Percentiles rank a stretch among this genome's conserved stretches.
phyloP scores from a whole-genome alignment of 805 yeast genomes.

The Cephaloascus fragrans region DNA sequence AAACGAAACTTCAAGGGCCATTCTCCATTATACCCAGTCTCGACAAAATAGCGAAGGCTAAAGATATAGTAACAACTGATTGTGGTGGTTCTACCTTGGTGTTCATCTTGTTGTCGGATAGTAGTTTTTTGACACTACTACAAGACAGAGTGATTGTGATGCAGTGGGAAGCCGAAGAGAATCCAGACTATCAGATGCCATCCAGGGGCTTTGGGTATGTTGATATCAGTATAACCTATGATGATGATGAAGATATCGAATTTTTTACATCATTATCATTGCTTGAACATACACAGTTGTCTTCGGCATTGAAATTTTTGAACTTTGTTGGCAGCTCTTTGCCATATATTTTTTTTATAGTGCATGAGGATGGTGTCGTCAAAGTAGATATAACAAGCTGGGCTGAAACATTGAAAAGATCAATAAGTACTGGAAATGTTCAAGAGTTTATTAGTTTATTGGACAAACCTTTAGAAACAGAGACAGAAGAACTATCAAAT shows the following conservation, averaged over 20 bases:
- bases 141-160: constrained; percentile 21
- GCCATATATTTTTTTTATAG: not conserved
- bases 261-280: not conserved
- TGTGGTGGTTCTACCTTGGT: constrained; percentile 7
- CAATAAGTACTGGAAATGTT: constrained; percentile 10
- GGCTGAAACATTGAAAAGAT: constrained; percentile 8
- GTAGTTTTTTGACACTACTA: constrained; percentile 15
- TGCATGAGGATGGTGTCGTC: constrained; percentile 2
- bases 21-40: constrained; percentile 46
- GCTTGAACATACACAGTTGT: not conserved
- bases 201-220: not conserved
- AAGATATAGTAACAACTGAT: constrained; percentile 22
- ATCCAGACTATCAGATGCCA: constrained; percentile 7
- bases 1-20: constrained; percentile 38
- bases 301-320: not conserved
- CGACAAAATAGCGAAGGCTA: constrained; percentile 35
- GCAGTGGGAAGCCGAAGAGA: constrained; percentile 21
- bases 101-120: constrained; percentile 7
- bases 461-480: not conserved
- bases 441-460: not conserved
- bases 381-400: constrained; percentile 16
- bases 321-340: not conserved
- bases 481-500: not conserved
- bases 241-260: not conserved
- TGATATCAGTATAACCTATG: not conserved